Conservation (phyloP, 2,329 filamentous ascomycete genomes). For the Ophiostoma sp. region DNA sequence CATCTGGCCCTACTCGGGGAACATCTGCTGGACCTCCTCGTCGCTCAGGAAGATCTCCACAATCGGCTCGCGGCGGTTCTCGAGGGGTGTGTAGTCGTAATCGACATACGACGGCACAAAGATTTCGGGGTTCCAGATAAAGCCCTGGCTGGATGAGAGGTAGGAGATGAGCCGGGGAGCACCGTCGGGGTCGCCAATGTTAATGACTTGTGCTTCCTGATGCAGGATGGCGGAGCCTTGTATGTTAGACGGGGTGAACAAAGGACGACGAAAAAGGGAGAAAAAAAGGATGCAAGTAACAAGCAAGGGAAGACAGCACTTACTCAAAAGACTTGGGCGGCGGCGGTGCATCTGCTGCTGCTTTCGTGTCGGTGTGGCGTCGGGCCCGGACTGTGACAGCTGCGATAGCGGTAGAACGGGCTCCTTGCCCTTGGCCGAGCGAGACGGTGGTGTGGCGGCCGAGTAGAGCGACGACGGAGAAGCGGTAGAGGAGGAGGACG, state of each 20-base stretch:
- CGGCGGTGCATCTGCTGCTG: slow-evolving; percentile 47
- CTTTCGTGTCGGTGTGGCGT: slow-evolving; percentile 39
- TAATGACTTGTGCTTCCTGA: slow-evolving; percentile 73
- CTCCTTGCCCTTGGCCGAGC: slow-evolving; percentile 44
- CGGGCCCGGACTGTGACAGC: slow-evolving; percentile 31
- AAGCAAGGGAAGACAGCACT: slow-evolving; percentile 25
- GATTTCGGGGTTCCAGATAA: slow-evolving; percentile 80
- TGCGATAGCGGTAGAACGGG: slow-evolving; percentile 33
- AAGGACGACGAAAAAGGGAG: neutral
- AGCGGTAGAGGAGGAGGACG: slow-evolving; percentile 37
- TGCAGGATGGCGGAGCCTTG: slow-evolving; percentile 65
- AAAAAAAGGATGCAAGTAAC: neutral
- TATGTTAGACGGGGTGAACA: slow-evolving; percentile 28
- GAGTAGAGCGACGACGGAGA: slow-evolving; percentile 43
- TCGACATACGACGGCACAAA: slow-evolving; percentile 75
- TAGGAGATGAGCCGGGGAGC: slow-evolving; percentile 71
- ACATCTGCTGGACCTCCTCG: slow-evolving; percentile 64
- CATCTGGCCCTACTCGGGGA: slow-evolving; percentile 49
- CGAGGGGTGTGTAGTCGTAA: slow-evolving; percentile 67
- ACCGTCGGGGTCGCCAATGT: slow-evolving; percentile 69
- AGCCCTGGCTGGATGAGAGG: slow-evolving; percentile 72
- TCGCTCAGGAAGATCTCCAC: slow-evolving; percentile 73
- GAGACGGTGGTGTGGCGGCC: slow-evolving; percentile 47
- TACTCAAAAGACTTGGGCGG: slow-evolving; percentile 59
- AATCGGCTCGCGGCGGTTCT: slow-evolving; percentile 70